Evolutionary conservation across 2,329 filamentous ascomycete genomes (phyloP).

Genomic region (Claviceps citrina): DNA sequence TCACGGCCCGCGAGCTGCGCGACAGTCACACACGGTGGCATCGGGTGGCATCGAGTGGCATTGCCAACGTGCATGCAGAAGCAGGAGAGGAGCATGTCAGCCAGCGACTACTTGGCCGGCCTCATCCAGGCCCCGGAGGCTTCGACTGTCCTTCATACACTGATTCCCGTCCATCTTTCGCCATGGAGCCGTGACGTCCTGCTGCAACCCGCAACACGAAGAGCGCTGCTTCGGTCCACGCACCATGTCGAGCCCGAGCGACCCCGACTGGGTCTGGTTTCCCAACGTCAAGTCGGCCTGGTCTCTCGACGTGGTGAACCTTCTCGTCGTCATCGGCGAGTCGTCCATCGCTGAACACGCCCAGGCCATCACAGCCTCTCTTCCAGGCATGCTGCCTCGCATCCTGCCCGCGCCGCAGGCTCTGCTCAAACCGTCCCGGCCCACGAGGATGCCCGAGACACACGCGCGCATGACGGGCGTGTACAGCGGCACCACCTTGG

Average conservation of each 20-base stretch:
- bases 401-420: conserved; percentile 48
- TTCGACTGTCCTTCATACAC: too few relatives aligned
- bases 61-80: too few relatives aligned
- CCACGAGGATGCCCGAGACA: conserved; percentile 38
- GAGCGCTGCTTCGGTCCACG: neutral
- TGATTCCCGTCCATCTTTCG: neutral
- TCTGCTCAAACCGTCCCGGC: conserved; percentile 40
- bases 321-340: conserved; percentile 48
- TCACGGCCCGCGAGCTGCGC: too few relatives aligned
- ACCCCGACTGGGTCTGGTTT: conserved; percentile 26
- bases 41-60: too few relatives aligned
- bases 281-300: conserved; percentile 29
- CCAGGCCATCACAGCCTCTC: conserved; percentile 43
- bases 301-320: conserved; percentile 45
- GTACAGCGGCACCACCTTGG: conserved; percentile 37
- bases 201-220: neutral
- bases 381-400: conserved; percentile 41
- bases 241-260: conserved; percentile 13
- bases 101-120: too few relatives aligned
- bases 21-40: too few relatives aligned
- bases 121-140: too few relatives aligned
- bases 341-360: conserved; percentile 41
- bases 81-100: too few relatives aligned
- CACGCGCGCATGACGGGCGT: conserved; percentile 42
- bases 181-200: neutral